phyloP scores from a whole-genome alignment of 1,139 yeast genomes.

The Hyphopichia burtonii region DNA sequence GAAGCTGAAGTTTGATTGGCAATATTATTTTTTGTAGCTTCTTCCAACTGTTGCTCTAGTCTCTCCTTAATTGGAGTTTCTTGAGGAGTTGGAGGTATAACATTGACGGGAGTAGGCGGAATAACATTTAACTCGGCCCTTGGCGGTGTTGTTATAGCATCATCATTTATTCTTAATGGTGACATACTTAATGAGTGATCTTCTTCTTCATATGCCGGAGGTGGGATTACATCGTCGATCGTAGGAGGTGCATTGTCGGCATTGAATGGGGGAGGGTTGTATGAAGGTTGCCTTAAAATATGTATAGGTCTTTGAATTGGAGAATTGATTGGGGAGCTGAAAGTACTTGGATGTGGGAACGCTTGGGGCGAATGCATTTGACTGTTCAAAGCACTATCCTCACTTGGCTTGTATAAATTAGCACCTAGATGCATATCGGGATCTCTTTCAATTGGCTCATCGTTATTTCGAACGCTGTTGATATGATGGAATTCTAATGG shows the following conservation, averaged over 20 bases:
- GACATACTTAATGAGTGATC: conserved; percentile 18
- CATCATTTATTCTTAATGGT: conserved; percentile 29
- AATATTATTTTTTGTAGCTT: not conserved
- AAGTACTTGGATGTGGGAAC: conserved; percentile 43
- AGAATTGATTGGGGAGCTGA: conserved; percentile 36
- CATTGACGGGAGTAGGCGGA: conserved; percentile 2
- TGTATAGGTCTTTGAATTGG: conserved; percentile 38
- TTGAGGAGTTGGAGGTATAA: conserved; percentile 4
- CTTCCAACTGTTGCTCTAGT: conserved; percentile 12
- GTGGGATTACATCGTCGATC: conserved; percentile 23
- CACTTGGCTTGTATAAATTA: conserved; percentile 61
- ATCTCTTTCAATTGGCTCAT: conserved; percentile 42
- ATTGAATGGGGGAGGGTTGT: conserved; percentile 45
- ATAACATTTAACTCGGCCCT: not conserved
- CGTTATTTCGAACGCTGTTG: conserved; percentile 23
- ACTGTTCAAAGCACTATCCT: conserved; percentile 16
- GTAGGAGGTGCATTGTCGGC: conserved; percentile 30
- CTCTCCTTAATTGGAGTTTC: conserved; percentile 22
- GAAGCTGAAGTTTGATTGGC: no score
- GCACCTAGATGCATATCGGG: conserved; percentile 51
- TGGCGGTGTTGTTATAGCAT: not conserved
- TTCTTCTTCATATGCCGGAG: conserved; percentile 40
- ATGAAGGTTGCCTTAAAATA: conserved; percentile 33
- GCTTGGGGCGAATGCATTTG: conserved; percentile 59
- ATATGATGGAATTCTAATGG: conserved; percentile 28